Evolutionary conservation across 306 rosid species (phyloP), one percentile per base, ranked within the genome.

Genomic region (Quercus mongolica): DNA sequence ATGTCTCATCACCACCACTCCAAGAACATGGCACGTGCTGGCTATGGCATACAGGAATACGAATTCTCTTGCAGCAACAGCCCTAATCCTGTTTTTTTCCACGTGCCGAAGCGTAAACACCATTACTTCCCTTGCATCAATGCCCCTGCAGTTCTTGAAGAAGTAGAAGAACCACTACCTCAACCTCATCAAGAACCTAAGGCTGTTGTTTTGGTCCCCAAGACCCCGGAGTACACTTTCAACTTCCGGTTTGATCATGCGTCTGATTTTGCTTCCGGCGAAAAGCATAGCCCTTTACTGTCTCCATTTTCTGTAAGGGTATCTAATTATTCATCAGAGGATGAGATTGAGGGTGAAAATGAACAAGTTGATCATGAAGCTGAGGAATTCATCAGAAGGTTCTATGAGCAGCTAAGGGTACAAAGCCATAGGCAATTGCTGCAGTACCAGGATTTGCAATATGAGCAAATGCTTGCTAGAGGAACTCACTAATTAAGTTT

Each of bases 341-440:
- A 88, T 46, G 88, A 86, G 51, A 71, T 6, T 33, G 82, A 86
- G 1, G 21, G n/a, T 77, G 87, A 76, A 51, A 82, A 64, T 72
- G 79, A 69, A 18, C 81, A 56, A 68, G 90, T 88, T 56, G 90
- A 88, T 75, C 83, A 82, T 31, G 73, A 77, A 23, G 92, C 92
- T 67, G 92, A 88, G 84, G 88, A 88, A 56, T 88, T 86, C 81
- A 86, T 88, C 64, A 80, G 65, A 80, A 82, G 87, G 74, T 88
- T 88, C 79, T 84, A 88, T 56, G 87, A 88, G 76, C 90, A 88
- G 68, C 75, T 88, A 12, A 84, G 79, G 81, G 58, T 72, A 17
- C 92, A 88, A 69, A 81, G 79, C 68, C 78, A 81, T 20, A 78
- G 75, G 71, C 91, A 88, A 56, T 74, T 85, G 65, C 65, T 87